Evolutionary conservation across 1,284 basidiomycete species (phyloP).

Genomic region (Dichomitus squalens): DNA sequence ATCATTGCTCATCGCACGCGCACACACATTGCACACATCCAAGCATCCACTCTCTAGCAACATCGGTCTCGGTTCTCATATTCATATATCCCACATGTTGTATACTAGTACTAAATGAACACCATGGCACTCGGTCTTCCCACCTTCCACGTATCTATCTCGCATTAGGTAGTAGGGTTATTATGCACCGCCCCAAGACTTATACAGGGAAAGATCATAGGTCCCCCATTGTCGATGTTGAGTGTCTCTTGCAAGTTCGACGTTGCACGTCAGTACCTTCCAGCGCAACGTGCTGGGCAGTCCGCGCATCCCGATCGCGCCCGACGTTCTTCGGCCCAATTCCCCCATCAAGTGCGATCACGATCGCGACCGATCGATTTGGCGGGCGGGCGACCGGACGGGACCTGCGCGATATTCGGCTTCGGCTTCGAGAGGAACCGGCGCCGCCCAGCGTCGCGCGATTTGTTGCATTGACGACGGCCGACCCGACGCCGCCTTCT

Average conservation of each 20-base stretch:
- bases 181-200: background rate
- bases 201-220: background rate
- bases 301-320: background rate
- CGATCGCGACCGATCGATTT: background rate
- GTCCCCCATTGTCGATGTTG: too few relatives aligned
- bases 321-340: too few relatives aligned
- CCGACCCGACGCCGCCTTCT: too few relatives aligned
- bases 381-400: too few relatives aligned
- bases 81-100: constrained; percentile 2
- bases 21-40: background rate
- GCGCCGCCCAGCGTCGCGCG: too few relatives aligned
- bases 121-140: background rate
- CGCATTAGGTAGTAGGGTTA: constrained; percentile 1
- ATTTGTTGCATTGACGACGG: too few relatives aligned
- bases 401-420: too few relatives aligned
- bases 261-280: too few relatives aligned
- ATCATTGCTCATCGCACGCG: constrained; percentile 3
- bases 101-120: constrained; percentile 1
- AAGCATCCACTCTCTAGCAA: background rate
- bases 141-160: background rate
- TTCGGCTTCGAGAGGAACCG: too few relatives aligned
- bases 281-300: background rate
- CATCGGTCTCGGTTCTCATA: too few relatives aligned
- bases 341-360: background rate
- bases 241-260: too few relatives aligned